Conservation (phyloP, 2,329 filamentous ascomycete species). For the Penicillium sclerotiorum region DNA sequence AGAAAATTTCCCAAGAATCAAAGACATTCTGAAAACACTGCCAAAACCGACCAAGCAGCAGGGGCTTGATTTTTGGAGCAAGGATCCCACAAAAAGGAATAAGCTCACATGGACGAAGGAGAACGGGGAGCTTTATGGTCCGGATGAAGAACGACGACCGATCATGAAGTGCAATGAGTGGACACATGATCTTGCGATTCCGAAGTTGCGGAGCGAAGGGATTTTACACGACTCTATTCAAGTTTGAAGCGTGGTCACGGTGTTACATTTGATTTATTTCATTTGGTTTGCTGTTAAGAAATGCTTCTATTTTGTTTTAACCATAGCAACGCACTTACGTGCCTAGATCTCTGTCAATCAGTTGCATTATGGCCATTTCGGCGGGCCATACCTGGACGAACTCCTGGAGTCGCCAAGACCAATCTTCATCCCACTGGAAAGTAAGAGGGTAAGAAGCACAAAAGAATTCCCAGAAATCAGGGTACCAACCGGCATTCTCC, state of each 20-base stretch:
- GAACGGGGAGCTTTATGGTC: constrained; percentile 12
- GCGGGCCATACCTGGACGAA: constrained; percentile 33
- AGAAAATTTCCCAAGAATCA: constrained; percentile 4
- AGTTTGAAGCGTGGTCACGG: no score
- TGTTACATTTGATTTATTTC: not conserved
- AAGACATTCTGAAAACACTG: constrained; percentile 8
- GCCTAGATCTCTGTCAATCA: constrained; percentile 30
- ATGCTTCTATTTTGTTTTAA: constrained; percentile 2
- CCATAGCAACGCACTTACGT: constrained; percentile 15
- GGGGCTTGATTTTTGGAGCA: constrained; percentile 13
- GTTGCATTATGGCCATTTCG: constrained; percentile 30
- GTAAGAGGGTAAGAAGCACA: constrained; percentile 22
- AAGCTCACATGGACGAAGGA: constrained; percentile 10
- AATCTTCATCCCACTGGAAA: constrained; percentile 31
- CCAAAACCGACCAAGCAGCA: constrained; percentile 13
- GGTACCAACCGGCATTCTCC: constrained; percentile 32
- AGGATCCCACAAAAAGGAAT: constrained; percentile 4
- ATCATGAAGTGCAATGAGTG: constrained; percentile 17
- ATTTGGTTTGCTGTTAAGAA: not conserved
- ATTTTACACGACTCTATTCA: constrained; percentile 3
- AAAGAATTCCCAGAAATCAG: constrained; percentile 33
- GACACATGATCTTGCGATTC: constrained; percentile 13
- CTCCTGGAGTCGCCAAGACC: constrained; percentile 30
- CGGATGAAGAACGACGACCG: constrained; percentile 8
- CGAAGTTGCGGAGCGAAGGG: constrained; percentile 2